Conservation (phyloP, 345 rosid species). For the Camelina laxa region DNA sequence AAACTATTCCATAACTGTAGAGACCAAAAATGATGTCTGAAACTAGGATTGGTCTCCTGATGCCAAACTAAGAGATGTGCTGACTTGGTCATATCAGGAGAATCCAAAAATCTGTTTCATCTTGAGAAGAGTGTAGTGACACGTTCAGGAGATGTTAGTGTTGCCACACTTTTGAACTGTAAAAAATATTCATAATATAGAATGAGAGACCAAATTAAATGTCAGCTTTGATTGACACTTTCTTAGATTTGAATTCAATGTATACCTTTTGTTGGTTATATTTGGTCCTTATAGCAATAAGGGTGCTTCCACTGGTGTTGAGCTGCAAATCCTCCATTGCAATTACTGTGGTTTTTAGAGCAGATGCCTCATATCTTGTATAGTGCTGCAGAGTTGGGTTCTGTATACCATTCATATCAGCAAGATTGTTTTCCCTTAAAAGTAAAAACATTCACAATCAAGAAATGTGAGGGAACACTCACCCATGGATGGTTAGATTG, state of each 20-base stretch:
- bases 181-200: slow-evolving; percentile 5
- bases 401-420: slow-evolving; percentile 45
- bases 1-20: slow-evolving; percentile 4
- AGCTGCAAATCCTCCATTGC: slow-evolving; percentile 76
- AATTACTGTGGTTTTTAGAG: slow-evolving; percentile 63
- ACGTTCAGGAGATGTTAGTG: slow-evolving; percentile 54
- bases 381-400: slow-evolving; percentile 81
- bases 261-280: slow-evolving; percentile 83
- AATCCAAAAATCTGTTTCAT: slow-evolving; percentile 27
- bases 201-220: slow-evolving; percentile 21
- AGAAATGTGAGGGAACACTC: slow-evolving; percentile 53
- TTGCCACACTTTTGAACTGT: slow-evolving; percentile 78
- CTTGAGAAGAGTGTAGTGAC: slow-evolving; percentile 63
- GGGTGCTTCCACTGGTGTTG: slow-evolving; percentile 59
- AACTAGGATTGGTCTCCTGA: slow-evolving; percentile 29
- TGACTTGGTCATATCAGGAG: slow-evolving; percentile 19
- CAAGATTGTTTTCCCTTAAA: not conserved
- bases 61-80: slow-evolving; percentile 23
- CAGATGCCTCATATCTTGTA: slow-evolving; percentile 60
- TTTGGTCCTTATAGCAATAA: slow-evolving; percentile 70
- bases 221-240: slow-evolving; percentile 48
- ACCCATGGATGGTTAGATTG: slow-evolving; percentile 91
- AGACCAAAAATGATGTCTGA: slow-evolving; percentile 23
- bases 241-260: not conserved
- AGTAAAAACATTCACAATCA: not conserved